phyloP scores from a whole-genome alignment of 306 rosid genomes.

The Prunus armeniaca region DNA sequence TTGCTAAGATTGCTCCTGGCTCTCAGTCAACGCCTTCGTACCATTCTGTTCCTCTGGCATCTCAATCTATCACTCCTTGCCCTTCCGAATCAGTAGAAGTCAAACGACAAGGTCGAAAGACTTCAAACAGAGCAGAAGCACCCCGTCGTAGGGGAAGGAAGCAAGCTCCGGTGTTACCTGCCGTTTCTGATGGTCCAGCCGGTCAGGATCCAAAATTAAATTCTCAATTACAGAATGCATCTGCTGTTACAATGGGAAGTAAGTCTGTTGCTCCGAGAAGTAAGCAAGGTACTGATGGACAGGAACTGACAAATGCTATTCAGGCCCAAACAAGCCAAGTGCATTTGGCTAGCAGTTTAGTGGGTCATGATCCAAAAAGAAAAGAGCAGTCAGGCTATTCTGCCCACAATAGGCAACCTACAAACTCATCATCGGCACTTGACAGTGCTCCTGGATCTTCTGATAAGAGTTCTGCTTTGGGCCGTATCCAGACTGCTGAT shows the following conservation, averaged over 20 bases:
- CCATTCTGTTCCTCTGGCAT: constrained; percentile 38
- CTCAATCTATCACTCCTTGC: constrained; percentile 44
- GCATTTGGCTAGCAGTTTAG: constrained; percentile 48
- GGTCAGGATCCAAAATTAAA: constrained; percentile 53
- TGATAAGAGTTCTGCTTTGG: constrained; percentile 59
- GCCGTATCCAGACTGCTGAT: constrained; percentile 65
- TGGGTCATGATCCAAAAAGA: constrained; percentile 57
- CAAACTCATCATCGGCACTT: constrained; percentile 35
- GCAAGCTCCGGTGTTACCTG: constrained; percentile 37
- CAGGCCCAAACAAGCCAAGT: constrained; percentile 48
- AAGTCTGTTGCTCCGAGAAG: constrained; percentile 38
- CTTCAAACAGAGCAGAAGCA: constrained; percentile 63
- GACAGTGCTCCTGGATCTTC: constrained; percentile 56
- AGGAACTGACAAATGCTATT: constrained; percentile 36
- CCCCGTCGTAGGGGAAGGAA: constrained; percentile 84
- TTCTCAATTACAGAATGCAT: constrained; percentile 36
- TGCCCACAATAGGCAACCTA: constrained; percentile 55
- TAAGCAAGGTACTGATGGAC: constrained; percentile 44
- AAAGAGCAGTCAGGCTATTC: constrained; percentile 57
- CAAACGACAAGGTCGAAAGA: constrained; percentile 78
- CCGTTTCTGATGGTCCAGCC: constrained; percentile 36
- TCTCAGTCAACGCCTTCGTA: constrained; percentile 27
- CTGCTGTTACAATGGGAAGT: constrained; percentile 43
- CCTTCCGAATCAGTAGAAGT: constrained; percentile 50
- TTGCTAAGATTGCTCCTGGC: constrained; percentile 38